Evolutionary conservation across 768 basidiomycete genomes (phyloP), one percentile per base, ranked within the genome.

Genomic region (Podaxis sp.): DNA sequence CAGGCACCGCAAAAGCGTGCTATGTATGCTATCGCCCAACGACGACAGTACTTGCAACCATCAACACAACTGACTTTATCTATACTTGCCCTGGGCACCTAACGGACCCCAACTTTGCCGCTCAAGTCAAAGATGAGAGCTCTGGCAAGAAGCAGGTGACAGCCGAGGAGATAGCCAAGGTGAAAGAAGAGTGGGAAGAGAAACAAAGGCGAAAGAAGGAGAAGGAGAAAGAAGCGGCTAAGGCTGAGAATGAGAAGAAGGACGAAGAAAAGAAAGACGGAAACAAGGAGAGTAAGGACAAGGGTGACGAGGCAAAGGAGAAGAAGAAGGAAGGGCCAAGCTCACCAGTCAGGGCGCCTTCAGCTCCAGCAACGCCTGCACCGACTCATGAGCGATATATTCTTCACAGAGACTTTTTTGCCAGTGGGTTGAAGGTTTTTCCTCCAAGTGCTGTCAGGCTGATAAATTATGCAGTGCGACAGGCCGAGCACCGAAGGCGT

Each of bases 31-130:
- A 81, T 73, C 87, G 88, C 69, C 90, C 91, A 7, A 93, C 94
- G 0, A 85, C 83, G 19, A 91, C 84, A 12, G 94, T 96, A 33
- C 85, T 97, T 22, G 91, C 94, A 22, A 96, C 94, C 2, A 76
- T 89, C 65, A 86, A 91, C 70, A 87, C 90, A 8, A 78, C 84
- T 11, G 96, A 97, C 74, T 97, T 95, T 71, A 60, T 98, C 36
- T 97, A 96, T 73, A 82, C 86, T 0, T 98, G 96, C 70, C 81
- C 85, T 1, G 73, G 75, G n/a, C 96, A 98, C 76, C 83, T 97
- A 59, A 77, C 79, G 5, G 95, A 98, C 72, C 75, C 78, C 27
- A 92, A 86, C 22, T 96, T 97, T 74, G 87, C 90, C 7, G 82
- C 77, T 9, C 75, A 77, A 49, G 74, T 85, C 55, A 75, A 73